These are phyloP conservation scores for Phytophthora crassamura DNA, from an alignment of 352 stramenopile genomes.

Conservation along the genomic window DNA sequence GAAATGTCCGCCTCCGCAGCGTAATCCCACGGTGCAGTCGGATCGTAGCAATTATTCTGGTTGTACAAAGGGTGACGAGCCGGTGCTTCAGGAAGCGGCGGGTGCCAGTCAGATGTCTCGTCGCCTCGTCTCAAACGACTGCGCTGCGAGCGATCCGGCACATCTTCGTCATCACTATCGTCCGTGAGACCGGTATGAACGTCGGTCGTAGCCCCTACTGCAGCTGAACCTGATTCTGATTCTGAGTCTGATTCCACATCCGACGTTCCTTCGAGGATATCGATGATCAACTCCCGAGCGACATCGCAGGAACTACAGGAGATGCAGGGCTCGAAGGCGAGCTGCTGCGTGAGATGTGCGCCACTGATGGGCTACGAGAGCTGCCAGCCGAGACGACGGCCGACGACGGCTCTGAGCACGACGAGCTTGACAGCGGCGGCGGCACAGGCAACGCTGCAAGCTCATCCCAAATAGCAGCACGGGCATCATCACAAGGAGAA, in stretches of 20 bases:
- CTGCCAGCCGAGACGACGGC: too few relatives aligned
- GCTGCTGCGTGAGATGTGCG: too few relatives aligned
- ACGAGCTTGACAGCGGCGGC: too few relatives aligned
- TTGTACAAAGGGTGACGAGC: not conserved
- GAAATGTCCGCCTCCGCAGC: too few relatives aligned
- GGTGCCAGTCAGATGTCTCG: too few relatives aligned
- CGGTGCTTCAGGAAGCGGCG: too few relatives aligned
- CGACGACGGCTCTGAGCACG: too few relatives aligned
- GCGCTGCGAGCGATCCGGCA: not conserved
- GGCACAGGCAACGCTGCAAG: not conserved
- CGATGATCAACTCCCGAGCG: not conserved
- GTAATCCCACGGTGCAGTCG: not conserved
- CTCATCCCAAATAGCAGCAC: not conserved
- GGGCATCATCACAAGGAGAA: not conserved
- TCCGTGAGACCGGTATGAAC: not conserved
- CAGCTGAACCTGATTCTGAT: too few relatives aligned
- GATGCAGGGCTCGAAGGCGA: too few relatives aligned
- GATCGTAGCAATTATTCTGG: not conserved
- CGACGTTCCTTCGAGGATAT: not conserved
- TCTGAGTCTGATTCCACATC: constrained; percentile 2
- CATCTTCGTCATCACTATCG: constrained; percentile 1
- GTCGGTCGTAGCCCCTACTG: not conserved
- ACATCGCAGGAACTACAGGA: not conserved
- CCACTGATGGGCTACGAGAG: too few relatives aligned
- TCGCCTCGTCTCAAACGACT: not conserved